These are phyloP conservation scores for Ophiostoma angusticollis DNA, from an alignment of 2,329 filamentous ascomycete species.

Conservation along the genomic window DNA sequence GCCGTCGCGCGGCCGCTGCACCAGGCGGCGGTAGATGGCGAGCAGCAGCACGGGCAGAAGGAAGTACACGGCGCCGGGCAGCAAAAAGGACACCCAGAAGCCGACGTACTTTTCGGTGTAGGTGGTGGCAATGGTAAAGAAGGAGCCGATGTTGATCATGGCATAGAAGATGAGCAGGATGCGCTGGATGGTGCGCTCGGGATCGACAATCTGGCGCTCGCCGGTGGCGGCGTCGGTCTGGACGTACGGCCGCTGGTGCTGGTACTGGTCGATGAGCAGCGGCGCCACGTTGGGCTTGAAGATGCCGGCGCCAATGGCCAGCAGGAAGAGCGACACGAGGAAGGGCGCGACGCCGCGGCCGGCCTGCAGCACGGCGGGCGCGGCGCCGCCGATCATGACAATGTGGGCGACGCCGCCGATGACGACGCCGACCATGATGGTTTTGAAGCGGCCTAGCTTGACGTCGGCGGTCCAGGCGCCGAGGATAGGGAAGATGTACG, in stretches of 20 bases:
- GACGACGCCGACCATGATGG: slow-evolving; percentile 42
- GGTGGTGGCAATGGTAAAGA: slow-evolving; percentile 49
- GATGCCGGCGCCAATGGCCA: slow-evolving; percentile 54
- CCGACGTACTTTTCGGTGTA: slow-evolving; percentile 66
- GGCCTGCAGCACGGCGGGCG: slow-evolving; percentile 42
- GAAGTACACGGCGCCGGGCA: slow-evolving; percentile 40
- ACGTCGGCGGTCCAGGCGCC: slow-evolving; percentile 49
- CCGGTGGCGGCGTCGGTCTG: slow-evolving; percentile 21
- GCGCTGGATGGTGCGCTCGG: slow-evolving; percentile 32
- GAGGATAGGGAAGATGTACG: slow-evolving; percentile 34
- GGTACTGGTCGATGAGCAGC: slow-evolving; percentile 30
- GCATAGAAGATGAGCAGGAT: slow-evolving; percentile 42
- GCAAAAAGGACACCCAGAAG: slow-evolving; percentile 56
- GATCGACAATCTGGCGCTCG: slow-evolving; percentile 33
- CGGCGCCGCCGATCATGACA: slow-evolving; percentile 49
- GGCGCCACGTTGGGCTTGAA: slow-evolving; percentile 52
- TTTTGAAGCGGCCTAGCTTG: slow-evolving; percentile 53
- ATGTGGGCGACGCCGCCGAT: slow-evolving; percentile 50
- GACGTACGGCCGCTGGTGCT: slow-evolving; percentile 27
- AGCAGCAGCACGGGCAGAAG: slow-evolving; percentile 45
- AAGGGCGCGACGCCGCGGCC: slow-evolving; percentile 44
- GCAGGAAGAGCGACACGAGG: slow-evolving; percentile 48
- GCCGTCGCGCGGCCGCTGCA: slow-evolving; percentile 45
- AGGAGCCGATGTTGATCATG: slow-evolving; percentile 54
- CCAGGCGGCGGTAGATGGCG: slow-evolving; percentile 41